Conservation (phyloP, 1,284 basidiomycete genomes). For the Naganishia albida region DNA sequence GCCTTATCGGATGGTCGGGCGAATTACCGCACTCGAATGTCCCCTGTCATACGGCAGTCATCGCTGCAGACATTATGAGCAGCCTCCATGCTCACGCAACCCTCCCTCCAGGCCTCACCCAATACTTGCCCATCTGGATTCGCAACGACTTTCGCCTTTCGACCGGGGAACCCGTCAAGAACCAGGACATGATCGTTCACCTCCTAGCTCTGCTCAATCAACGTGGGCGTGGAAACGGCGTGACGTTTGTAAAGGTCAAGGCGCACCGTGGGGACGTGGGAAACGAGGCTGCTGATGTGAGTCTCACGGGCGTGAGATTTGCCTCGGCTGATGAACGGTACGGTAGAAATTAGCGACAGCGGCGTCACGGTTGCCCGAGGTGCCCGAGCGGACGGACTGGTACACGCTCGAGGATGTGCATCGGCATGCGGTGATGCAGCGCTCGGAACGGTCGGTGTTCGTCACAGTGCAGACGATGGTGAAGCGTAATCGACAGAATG, state of each 20-base stretch:
- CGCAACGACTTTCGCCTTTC: conserved; percentile 42
- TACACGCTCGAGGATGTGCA: conserved; percentile 1
- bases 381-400: conserved; percentile 12
- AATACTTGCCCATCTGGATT: conserved; percentile 51
- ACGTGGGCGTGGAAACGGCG: conserved; percentile 34
- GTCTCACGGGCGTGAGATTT: not conserved
- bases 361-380: not conserved
- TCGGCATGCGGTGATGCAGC: not conserved
- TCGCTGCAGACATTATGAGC: too few species aligned
- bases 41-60: too few species aligned
- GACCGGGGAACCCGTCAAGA: conserved; percentile 42
- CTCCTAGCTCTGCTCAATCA: conserved; percentile 47
- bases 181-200: conserved; percentile 53
- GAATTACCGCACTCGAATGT: too few species aligned
- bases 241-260: not conserved
- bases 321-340: not conserved
- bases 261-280: conserved; percentile 12
- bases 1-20: too few species aligned
- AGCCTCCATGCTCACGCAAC: not conserved
- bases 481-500: not conserved
- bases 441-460: not conserved
- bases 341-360: not conserved
- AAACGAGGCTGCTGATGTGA: conserved; percentile 7
- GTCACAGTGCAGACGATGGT: not conserved
- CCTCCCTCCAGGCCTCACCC: conserved; percentile 45